Conservation (phyloP, 2,329 filamentous ascomycete genomes). For the Colletotrichum sp. region DNA sequence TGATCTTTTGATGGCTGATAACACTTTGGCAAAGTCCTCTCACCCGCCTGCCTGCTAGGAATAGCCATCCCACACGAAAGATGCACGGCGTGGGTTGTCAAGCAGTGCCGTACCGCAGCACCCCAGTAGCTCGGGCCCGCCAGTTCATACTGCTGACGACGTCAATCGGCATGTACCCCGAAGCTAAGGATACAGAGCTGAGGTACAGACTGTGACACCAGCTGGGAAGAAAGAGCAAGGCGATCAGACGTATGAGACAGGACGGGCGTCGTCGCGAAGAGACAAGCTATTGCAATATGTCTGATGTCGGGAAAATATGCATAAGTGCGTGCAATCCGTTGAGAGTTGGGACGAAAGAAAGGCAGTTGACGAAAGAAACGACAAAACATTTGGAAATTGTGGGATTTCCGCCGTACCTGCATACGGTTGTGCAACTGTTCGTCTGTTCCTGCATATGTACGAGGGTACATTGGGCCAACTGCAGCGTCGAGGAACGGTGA, state of each 20-base stretch:
- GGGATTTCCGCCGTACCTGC: conserved; percentile 17
- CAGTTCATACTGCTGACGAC: background rate
- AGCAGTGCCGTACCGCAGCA: background rate
- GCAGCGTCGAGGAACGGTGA: background rate
- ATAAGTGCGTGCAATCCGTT: background rate
- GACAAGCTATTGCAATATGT: background rate
- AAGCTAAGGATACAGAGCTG: background rate
- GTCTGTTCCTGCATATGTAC: conserved; percentile 21
- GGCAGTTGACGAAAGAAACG: background rate
- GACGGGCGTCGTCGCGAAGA: background rate
- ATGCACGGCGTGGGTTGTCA: background rate
- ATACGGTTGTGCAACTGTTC: conserved; percentile 11
- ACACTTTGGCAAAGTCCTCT: background rate
- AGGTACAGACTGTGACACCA: background rate
- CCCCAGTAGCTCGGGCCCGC: background rate
- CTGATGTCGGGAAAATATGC: background rate
- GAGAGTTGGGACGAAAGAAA: background rate
- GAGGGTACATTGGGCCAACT: background rate
- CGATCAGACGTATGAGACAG: background rate
- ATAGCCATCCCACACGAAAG: background rate
- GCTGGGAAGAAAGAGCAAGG: background rate
- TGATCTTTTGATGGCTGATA: background rate
- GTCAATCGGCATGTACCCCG: background rate
- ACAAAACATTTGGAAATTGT: background rate
- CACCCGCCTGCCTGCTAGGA: background rate